Conservation (phyloP, 2,329 filamentous ascomycete genomes). For the Colletotrichum incanum region DNA sequence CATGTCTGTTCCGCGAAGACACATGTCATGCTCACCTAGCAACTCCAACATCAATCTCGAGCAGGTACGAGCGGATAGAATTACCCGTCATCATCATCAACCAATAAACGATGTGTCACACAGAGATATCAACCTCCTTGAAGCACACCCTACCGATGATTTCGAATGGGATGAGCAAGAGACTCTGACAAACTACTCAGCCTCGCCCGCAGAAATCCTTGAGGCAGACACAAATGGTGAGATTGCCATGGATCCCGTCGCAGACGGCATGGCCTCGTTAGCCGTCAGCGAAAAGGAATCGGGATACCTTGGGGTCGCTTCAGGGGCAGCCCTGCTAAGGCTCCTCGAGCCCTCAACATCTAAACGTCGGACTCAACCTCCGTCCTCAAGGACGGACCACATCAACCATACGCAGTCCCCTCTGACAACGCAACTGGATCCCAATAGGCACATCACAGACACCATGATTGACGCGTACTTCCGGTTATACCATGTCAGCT, state of each 20-base stretch:
- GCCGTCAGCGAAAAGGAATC: slow-evolving; percentile 55
- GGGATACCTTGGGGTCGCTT: slow-evolving; percentile 63
- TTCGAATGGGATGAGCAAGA: slow-evolving; percentile 58
- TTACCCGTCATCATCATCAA: not conserved
- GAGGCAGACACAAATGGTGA: slow-evolving; percentile 46
- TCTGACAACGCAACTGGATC: slow-evolving; percentile 50
- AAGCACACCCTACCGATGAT: slow-evolving; percentile 53
- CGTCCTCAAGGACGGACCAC: slow-evolving; percentile 37
- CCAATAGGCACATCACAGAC: slow-evolving; percentile 52
- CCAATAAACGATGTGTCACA: slow-evolving; percentile 20
- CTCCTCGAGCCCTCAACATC: slow-evolving; percentile 52
- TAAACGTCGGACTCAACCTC: slow-evolving; percentile 45
- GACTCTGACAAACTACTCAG: slow-evolving; percentile 46
- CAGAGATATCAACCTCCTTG: slow-evolving; percentile 46
- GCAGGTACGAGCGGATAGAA: not conserved
- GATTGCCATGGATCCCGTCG: slow-evolving; percentile 44
- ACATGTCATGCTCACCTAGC: not conserved
- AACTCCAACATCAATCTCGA: not conserved
- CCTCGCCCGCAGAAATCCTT: slow-evolving; percentile 46
- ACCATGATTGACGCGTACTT: slow-evolving; percentile 49
- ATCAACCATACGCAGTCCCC: slow-evolving; percentile 25
- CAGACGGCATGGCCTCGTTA: slow-evolving; percentile 58
- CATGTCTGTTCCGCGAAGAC: not conserved
- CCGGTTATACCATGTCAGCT: slow-evolving; percentile 34
- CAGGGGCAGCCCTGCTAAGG: slow-evolving; percentile 61